These are phyloP conservation scores for Xylaria venustula DNA, from an alignment of 495 filamentous ascomycete genomes.

Conservation along the genomic window DNA sequence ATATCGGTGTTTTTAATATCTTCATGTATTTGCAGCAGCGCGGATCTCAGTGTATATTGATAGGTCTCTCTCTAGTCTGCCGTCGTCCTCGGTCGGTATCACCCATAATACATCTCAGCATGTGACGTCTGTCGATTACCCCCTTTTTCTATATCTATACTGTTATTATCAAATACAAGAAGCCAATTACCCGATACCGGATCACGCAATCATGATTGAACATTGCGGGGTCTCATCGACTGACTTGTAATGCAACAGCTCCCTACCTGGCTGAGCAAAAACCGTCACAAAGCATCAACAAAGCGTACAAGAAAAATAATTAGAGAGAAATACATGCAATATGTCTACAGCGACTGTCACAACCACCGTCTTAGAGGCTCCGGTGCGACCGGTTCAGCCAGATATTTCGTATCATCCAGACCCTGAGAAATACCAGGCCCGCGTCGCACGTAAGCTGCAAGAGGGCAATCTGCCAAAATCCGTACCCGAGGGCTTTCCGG, in stretches of 20 bases:
- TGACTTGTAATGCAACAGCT: neutral
- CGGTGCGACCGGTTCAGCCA: slow-evolving; percentile 31
- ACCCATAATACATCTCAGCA: too few relatives aligned
- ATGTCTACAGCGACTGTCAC: slow-evolving; percentile 25
- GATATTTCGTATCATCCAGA: slow-evolving; percentile 61
- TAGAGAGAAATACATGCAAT: neutral
- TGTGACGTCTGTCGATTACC: too few relatives aligned
- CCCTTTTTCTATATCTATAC: too few relatives aligned
- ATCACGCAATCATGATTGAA: slow-evolving; percentile 9
- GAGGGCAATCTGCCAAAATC: slow-evolving; percentile 40
- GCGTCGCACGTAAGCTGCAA: slow-evolving; percentile 41
- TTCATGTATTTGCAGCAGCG: too few relatives aligned
- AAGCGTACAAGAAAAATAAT: neutral
- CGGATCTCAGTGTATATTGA: neutral
- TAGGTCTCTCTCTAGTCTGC: neutral
- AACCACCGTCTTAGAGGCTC: slow-evolving; percentile 17
- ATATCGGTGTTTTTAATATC: too few relatives aligned
- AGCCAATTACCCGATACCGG: too few relatives aligned
- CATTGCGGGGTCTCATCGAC: slow-evolving; percentile 1
- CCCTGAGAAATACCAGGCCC: slow-evolving; percentile 53
- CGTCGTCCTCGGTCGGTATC: too few relatives aligned
- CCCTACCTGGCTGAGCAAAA: neutral
- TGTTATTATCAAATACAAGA: too few relatives aligned
- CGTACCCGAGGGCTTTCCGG: slow-evolving; percentile 53
- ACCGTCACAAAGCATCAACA: neutral